Conservation (phyloP, 2,329 filamentous ascomycete genomes). For the Teratosphaeria epicoccoides region DNA sequence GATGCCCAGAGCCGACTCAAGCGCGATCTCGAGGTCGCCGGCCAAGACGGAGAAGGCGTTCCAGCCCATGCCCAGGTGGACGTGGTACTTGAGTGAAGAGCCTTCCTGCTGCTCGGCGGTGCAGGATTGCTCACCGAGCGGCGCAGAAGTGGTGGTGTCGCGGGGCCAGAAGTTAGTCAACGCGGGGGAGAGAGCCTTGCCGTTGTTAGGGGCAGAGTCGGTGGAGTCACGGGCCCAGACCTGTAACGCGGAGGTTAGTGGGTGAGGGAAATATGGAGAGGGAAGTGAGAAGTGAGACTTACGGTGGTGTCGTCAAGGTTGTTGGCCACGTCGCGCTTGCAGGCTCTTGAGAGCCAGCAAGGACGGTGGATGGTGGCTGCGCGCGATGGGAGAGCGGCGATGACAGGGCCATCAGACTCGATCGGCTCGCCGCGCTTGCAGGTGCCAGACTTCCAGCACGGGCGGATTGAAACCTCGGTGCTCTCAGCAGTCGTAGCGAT, state of each 20-base stretch:
- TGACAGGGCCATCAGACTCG: neutral
- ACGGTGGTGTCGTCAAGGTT: neutral
- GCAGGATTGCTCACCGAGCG: too few relatives aligned
- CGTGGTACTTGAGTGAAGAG: too few relatives aligned
- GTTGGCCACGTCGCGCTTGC: neutral
- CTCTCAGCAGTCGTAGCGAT: too few relatives aligned
- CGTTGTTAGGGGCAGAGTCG: neutral
- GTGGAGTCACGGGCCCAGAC: neutral
- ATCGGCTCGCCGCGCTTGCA: neutral
- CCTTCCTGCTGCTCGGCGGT: too few relatives aligned
- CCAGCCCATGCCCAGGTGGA: too few relatives aligned
- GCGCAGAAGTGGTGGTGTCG: neutral
- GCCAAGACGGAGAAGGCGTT: too few relatives aligned
- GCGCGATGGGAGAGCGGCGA: neutral
- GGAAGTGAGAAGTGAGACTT: neutral
- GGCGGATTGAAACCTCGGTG: neutral
- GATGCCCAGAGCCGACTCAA: too few relatives aligned
- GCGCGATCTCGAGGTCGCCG: too few relatives aligned
- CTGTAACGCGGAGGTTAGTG: neutral
- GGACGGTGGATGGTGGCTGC: too few relatives aligned
- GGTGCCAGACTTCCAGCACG: neutral
- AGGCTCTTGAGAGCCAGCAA: neutral
- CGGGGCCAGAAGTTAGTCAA: neutral
- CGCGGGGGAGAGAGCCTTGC: too few relatives aligned
- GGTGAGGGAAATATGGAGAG: neutral